phyloP scores from a whole-genome alignment of 139 green algal species.

The Microglena sp. region DNA sequence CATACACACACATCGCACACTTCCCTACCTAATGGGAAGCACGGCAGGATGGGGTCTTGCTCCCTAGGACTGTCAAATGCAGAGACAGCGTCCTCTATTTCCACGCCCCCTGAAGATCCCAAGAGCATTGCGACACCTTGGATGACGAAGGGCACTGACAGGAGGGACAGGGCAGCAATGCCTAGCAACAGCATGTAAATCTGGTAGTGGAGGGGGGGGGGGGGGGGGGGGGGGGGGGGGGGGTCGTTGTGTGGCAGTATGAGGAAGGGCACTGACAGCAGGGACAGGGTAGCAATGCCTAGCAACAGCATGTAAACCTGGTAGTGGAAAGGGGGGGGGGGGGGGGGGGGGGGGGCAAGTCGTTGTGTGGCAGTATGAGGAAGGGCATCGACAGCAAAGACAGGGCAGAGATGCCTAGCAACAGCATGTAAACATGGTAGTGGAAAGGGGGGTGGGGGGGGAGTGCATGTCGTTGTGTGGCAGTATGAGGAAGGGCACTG shows the following conservation, averaged over 20 bases:
- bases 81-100: no score
- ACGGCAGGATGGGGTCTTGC: no score
- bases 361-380: no score
- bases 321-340: no score
- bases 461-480: no score
- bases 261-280: conserved; percentile 81
- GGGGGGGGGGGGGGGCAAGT: no score
- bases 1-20: no score
- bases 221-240: not conserved
- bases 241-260: conserved; percentile 23
- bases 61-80: no score
- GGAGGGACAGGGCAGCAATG: conserved; percentile 82
- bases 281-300: conserved; percentile 79
- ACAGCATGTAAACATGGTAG: conserved; percentile 76
- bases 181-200: conserved; percentile 91
- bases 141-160: conserved; percentile 83
- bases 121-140: no score
- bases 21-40: no score
- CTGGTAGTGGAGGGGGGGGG: conserved; percentile 11
- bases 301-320: conserved; percentile 86
- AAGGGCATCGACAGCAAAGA: conserved; percentile 86
- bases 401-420: conserved; percentile 88
- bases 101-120: no score
- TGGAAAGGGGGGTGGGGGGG: no score
- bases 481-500: conserved; percentile 84